Base-by-base conservation (phyloP, 768 basidiomycete species). In the Kwoniella sp. region DNA sequence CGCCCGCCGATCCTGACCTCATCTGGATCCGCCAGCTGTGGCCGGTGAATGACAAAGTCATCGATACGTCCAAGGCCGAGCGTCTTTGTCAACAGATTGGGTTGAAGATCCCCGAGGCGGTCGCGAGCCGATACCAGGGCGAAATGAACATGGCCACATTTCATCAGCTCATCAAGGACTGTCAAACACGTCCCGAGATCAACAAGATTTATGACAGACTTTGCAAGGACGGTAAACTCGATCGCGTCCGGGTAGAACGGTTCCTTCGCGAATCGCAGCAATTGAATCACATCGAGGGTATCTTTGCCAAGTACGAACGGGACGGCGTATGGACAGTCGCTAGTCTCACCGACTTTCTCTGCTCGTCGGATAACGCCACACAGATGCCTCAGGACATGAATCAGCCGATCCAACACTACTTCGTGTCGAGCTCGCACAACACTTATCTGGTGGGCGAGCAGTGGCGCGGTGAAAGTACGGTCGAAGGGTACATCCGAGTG, bases 401-500 rank as follows among this genome's bases (percentile, higher is more conserved):
- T 0, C 78, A 81, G 1, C 89, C 93, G 1, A 77, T 95, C 12
- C 81, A 83, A 1, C 87, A 96, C 52, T 98, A 98, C 70, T 89
- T 79, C 66, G 81, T 92, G 65, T 89, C 87, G 3, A 84, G 87
- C 10, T 89, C 87, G 8, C 92, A 98, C 69, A 96, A 98, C 60
- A 76, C 75, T 0, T 76, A 76, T 46, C 65, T 76, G 4, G 61
- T 74, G 12, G 75, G 75, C 1, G 67, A 73, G 53, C 75, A 76
- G 80, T 91, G 34, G 62, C 64, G 76, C 26, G 93, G 93, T 4
- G 83, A 85, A 26, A 89, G 87, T 56, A 91, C 91, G 0, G 82
- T 89, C 23, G 92, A 95, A 66, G 83, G 93, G 0, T 98, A 98
- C 70, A 90, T 96, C 50, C 80, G 93, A 0, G 91, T 91, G 0